Percentiles rank a stretch among this genome's conserved stretches.
These are phyloP conservation scores for Neodidymelliopsis sp. DNA, from an alignment of 2,329 filamentous ascomycete genomes.

Conservation along the genomic window DNA sequence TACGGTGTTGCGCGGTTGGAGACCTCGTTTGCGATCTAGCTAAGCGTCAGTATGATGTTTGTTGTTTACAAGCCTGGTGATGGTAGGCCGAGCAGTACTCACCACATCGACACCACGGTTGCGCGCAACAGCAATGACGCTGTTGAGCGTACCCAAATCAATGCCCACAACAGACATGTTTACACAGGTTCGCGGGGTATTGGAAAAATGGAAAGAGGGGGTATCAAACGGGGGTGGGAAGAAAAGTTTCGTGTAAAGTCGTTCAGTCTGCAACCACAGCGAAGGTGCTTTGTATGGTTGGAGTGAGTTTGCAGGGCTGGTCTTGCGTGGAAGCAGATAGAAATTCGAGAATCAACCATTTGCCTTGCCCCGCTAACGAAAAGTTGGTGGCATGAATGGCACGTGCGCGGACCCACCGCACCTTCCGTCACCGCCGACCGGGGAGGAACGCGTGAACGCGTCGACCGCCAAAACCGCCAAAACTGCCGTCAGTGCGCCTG, in stretches of 20 bases:
- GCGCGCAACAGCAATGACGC: slow-evolving; percentile 94
- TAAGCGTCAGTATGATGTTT: slow-evolving; percentile 42
- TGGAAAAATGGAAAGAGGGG: slow-evolving; percentile 13
- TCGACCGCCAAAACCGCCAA: background rate
- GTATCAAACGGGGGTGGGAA: slow-evolving; percentile 20
- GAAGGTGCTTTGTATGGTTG: slow-evolving; percentile 16
- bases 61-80: background rate
- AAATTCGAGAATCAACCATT: slow-evolving; percentile 11
- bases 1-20: slow-evolving; percentile 98
- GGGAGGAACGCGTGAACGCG: slow-evolving; percentile 1
- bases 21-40: slow-evolving; percentile 96
- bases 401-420: slow-evolving; percentile 7
- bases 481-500: background rate
- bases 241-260: slow-evolving; percentile 12
- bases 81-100: slow-evolving; percentile 57
- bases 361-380: slow-evolving; percentile 16
- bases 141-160: slow-evolving; percentile 96
- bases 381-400: slow-evolving; percentile 4
- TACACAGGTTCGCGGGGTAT: slow-evolving; percentile 43
- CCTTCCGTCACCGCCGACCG: slow-evolving; percentile 12
- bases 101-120: slow-evolving; percentile 99
- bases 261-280: slow-evolving; percentile 14
- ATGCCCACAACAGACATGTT: slow-evolving; percentile 75
- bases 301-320: slow-evolving; percentile 18
- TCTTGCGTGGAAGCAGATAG: slow-evolving; percentile 15